Conservation (phyloP, 2,329 filamentous ascomycete species). For the Aspergillus ochraceus region DNA sequence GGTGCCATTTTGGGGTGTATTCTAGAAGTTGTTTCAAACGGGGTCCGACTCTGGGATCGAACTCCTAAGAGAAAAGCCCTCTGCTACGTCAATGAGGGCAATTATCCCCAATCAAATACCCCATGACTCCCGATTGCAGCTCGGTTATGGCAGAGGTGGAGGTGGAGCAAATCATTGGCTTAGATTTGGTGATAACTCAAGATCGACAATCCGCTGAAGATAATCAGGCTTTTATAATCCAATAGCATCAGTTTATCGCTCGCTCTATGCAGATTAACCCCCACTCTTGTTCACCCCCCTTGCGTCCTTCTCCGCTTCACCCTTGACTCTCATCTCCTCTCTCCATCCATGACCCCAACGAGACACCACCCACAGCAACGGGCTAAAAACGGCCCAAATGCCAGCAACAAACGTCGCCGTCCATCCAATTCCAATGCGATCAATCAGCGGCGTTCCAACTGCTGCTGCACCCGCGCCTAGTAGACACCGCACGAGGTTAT, state of each 20-base stretch:
- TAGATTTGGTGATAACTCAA: no score
- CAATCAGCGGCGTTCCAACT: slow-evolving; percentile 20
- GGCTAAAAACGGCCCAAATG: slow-evolving; percentile 22
- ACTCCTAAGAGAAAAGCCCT: background rate
- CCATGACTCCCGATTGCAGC: background rate
- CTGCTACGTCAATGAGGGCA: background rate
- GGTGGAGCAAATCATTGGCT: no score
- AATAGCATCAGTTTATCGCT: background rate
- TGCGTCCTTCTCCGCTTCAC: background rate
- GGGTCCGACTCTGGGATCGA: no score
- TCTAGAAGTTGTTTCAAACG: no score
- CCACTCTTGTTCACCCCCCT: background rate
- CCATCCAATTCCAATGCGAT: slow-evolving; percentile 27
- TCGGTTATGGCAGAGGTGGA: background rate
- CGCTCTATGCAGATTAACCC: background rate
- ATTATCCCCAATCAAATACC: background rate
- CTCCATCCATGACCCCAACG: slow-evolving; percentile 19
- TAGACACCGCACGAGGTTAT: slow-evolving; percentile 24
- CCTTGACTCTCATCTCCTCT: background rate
- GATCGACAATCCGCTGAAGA: background rate
- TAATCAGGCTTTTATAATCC: background rate
- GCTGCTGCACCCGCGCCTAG: slow-evolving; percentile 26
- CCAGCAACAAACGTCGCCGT: slow-evolving; percentile 22
- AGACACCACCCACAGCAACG: slow-evolving; percentile 22
- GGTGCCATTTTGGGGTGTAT: no score